Percentiles rank a stretch among this genome's conserved stretches.
Evolutionary conservation across 164 flowering plant species (phyloP).

Genomic region (Berberis vulgaris): DNA sequence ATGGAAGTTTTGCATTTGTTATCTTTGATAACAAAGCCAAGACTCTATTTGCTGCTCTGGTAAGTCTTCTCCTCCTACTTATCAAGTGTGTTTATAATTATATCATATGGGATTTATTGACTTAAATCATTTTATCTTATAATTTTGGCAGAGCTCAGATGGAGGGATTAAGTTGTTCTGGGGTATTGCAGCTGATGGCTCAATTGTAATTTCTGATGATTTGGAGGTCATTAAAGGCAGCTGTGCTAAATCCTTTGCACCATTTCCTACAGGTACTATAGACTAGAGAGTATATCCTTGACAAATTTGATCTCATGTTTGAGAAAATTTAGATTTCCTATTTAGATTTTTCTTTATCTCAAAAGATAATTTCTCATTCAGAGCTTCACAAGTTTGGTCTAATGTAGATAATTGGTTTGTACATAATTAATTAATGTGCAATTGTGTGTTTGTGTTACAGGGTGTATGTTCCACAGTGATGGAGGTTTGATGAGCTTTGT

Average conservation of each 20-base stretch:
- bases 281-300: background rate
- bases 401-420: background rate
- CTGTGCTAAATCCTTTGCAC: slow-evolving; percentile 92
- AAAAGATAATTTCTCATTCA: background rate
- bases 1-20: slow-evolving; percentile 82
- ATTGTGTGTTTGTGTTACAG: slow-evolving; percentile 21
- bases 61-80: slow-evolving; percentile 11
- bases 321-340: no score
- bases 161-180: slow-evolving; percentile 68
- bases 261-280: slow-evolving; percentile 67
- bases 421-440: background rate
- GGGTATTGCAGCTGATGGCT: slow-evolving; percentile 94
- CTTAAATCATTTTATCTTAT: background rate
- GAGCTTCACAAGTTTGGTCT: background rate
- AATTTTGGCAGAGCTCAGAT: slow-evolving; percentile 50
- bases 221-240: slow-evolving; percentile 60
- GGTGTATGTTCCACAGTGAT: slow-evolving; percentile 88
- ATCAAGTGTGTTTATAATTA: background rate
- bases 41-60: slow-evolving; percentile 72
- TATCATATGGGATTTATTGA: background rate
- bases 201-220: slow-evolving; percentile 83
- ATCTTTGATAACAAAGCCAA: slow-evolving; percentile 62
- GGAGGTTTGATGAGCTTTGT: slow-evolving; percentile 89
- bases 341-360: no score
- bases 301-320: no score